Base-by-base conservation (phyloP, 2,329 filamentous ascomycete genomes). In the Botrytis cinerea region DNA sequence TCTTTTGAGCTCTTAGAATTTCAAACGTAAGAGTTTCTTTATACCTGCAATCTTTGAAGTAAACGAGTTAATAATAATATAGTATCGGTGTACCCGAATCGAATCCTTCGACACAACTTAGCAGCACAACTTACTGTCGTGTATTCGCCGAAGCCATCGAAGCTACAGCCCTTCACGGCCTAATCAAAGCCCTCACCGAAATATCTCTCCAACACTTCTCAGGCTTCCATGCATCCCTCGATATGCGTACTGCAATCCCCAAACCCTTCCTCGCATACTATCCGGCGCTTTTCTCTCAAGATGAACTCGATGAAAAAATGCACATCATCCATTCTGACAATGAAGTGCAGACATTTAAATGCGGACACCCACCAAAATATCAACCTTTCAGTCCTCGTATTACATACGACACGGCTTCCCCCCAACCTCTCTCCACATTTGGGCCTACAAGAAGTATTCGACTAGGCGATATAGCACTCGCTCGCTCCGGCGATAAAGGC, bases 141-240 rank as follows among this genome's bases (percentile, higher is more conserved):
- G 51, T 57, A 4, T 57, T 57, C 51, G n/a, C 51, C n/a, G 51
- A 57, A 57, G n/a, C 51, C 14, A 28, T 57, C 20, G 59, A 61
- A 22, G 32, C 32, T 12, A 12, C 20, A 35, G n/a, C 35, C 10
- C 59, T 61, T 22, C 32, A 61, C n/a, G 20, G 59, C 32, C 35
- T 61, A 35, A 22, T 61, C 32, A 61, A 25, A 57, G 59, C 59
- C 32, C 59, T 61, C 18, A 22, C 8, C 32, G 32, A 61, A 40
- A 38, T 61, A 35, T 61, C 59, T 57, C 59, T 61, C 12, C 59
- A 61, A 38, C 59, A 61, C 35, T 40, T 61, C 32, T 61, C 32
- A 12, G 59, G 59, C 38, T 61, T 61, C 59, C 32, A 61, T 3
- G 32, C 51, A 12, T 38, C 59, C 59, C 59, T 61, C 57, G 32